A percentile compares a stretch with the other conserved stretches of the same genome.
These are phyloP conservation scores for Crotalaria pallida DNA, from an alignment of 306 rosid genomes.

Conservation along the genomic window DNA sequence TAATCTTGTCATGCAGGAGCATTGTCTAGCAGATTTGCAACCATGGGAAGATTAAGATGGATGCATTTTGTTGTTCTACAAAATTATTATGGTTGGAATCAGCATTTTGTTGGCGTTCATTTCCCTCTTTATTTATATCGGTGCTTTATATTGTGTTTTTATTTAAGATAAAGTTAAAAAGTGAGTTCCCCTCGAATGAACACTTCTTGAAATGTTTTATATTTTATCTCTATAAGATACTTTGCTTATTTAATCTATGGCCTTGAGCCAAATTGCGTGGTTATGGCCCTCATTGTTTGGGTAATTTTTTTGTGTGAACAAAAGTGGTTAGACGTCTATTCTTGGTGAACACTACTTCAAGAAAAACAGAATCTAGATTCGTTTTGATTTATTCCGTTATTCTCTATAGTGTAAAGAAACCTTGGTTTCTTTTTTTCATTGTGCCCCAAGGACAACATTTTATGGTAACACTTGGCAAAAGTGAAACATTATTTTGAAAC, in stretches of 20 bases:
- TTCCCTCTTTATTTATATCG: constrained; percentile 20
- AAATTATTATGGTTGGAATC: constrained; percentile 31
- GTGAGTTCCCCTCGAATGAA: constrained; percentile 24
- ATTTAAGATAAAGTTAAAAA: background rate
- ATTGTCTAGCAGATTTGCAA: constrained; percentile 23
- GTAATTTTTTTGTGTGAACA: background rate
- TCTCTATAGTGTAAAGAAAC: background rate
- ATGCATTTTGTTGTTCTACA: constrained; percentile 26
- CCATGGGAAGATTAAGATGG: constrained; percentile 29
- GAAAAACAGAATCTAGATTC: background rate
- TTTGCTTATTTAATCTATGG: constrained; percentile 18
- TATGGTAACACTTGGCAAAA: background rate
- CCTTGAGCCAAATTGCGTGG: constrained; percentile 21
- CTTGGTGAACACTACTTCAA: constrained; percentile 18
- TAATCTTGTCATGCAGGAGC: constrained; percentile 30
- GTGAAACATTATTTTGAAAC: background rate
- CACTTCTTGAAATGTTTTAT: constrained; percentile 21
- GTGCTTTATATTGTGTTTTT: background rate
- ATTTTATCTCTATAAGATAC: constrained; percentile 6
- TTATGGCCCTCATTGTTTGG: background rate
- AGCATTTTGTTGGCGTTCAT: constrained; percentile 12
- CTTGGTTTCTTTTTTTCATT: background rate
- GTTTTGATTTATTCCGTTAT: background rate
- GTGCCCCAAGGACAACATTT: background rate
- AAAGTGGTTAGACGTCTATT: background rate